A percentile compares a stretch with the other conserved stretches of the same genome.
Evolutionary conservation across 768 basidiomycete genomes (phyloP).

Genomic region (Tulasnella sp.): DNA sequence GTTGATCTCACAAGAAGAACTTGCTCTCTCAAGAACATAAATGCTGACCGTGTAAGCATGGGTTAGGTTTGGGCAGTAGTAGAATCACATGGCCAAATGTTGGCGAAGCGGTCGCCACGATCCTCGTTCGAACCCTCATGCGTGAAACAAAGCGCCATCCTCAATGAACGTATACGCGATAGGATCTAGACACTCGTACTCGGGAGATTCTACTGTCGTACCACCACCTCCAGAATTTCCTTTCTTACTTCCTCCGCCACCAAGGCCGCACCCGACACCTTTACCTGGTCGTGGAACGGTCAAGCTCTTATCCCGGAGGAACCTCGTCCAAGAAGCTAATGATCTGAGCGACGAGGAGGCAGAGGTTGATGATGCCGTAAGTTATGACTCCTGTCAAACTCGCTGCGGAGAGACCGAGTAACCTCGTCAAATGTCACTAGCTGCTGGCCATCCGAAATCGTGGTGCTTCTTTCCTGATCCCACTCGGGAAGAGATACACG

Average conservation of each 20-base stretch:
- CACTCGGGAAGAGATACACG: constrained; percentile 27
- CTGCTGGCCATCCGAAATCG: constrained; percentile 25
- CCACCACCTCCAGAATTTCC: constrained; percentile 28
- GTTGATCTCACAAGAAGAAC: too few relatives aligned
- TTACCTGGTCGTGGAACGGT: constrained; percentile 11
- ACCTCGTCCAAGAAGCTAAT: constrained; percentile 24
- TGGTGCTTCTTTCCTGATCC: constrained; percentile 28
- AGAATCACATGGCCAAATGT: constrained; percentile 1
- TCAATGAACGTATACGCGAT: background rate
- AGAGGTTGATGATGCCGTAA: constrained; percentile 30
- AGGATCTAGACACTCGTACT: constrained; percentile 1
- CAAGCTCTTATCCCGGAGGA: constrained; percentile 26
- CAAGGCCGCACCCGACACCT: constrained; percentile 29
- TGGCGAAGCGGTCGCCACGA: background rate
- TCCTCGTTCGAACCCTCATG: background rate
- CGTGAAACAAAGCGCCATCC: background rate
- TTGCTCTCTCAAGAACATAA: too few relatives aligned
- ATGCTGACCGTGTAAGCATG: too few relatives aligned
- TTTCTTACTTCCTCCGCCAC: constrained; percentile 28
- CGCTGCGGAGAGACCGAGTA: background rate
- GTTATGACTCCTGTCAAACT: background rate
- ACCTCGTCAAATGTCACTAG: background rate
- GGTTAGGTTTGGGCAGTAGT: background rate
- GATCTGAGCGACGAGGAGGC: constrained; percentile 31
- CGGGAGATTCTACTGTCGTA: constrained; percentile 20